These are phyloP conservation scores for Xylariaceae sp. DNA, from an alignment of 2,329 filamentous ascomycete species.

Conservation along the genomic window DNA sequence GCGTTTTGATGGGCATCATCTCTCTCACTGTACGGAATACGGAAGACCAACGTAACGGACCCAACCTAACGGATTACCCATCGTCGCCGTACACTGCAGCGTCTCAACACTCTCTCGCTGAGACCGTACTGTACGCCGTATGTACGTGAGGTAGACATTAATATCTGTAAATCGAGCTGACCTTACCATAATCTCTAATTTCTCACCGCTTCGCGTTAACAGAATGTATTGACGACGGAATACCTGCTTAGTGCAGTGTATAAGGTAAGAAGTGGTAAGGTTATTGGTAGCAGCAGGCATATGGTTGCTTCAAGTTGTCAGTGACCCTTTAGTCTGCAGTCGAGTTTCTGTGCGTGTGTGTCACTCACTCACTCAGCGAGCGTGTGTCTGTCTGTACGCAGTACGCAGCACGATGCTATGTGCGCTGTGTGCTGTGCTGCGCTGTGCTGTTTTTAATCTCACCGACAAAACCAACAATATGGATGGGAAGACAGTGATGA, in stretches of 20 bases:
- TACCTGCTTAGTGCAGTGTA: not conserved
- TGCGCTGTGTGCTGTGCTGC: not conserved
- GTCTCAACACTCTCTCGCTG: too few relatives aligned
- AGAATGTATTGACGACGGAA: not conserved
- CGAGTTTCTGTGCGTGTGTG: constrained; percentile 1
- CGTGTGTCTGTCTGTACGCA: too few relatives aligned
- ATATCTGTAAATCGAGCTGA: not conserved
- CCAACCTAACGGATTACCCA: not conserved
- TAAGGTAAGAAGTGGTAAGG: not conserved
- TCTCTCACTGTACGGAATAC: not conserved
- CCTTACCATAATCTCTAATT: not conserved
- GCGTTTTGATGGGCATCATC: not conserved
- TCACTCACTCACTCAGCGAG: constrained; percentile 11
- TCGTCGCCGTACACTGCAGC: too few relatives aligned
- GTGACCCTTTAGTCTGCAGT: constrained; percentile 7
- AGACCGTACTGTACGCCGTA: not conserved
- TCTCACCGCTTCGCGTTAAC: not conserved
- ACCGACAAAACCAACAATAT: not conserved
- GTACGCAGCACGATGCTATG: too few relatives aligned
- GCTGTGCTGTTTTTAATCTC: not conserved
- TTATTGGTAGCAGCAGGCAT: not conserved
- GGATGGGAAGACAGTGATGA: not conserved
- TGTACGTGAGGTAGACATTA: not conserved
- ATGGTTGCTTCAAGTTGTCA: not conserved
- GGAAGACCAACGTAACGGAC: not conserved